Evolutionary conservation across 805 yeast genomes (phyloP), one percentile per base, ranked within the genome.

Genomic region (Ogataea zsoltii): DNA sequence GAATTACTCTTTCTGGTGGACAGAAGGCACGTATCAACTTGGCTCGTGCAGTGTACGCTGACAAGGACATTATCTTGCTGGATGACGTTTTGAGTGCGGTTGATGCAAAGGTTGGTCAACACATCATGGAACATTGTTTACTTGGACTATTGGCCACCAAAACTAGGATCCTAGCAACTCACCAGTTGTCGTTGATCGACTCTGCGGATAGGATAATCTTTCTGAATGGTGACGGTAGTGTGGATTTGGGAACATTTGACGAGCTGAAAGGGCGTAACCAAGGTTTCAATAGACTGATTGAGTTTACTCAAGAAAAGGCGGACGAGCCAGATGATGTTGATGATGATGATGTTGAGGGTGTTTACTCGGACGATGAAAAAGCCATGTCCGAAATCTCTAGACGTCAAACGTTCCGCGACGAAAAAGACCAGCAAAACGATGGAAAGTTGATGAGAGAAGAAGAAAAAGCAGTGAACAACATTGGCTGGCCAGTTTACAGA

Each of bases 1-100:
- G 96, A 57, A 82, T 88, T 38, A 86, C 94, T 0, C 67, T 88
- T 33, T 84, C 92, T n/a, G 96, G 96, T 45, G 96, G 96, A 41
- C 96, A 88, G 62, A 88, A 88, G 69, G 92, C 95, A 0, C 76
- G 96, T 63, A 76, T 86, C 41, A 79, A 80, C 55, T 66, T 86
- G 49, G 95, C 95, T 3, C 74, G 95, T 59, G 85, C 91, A 2
- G 88, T 85, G 1, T 86, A 86, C 58, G 80, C 85, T 23, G 74
- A 79, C 31, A 76, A 76, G 31, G 89, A 83, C 55, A 81, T 85
- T 18, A 76, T 83, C 33, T 62, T 86, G 39, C 62, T 86, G 45
- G 95, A 86, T 59, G 95, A 86, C 59, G 88, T 85, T 14, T 70
- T 86, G 47, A 79, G 87, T 67, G 92, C 95, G 4, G 92, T 86